Conservation (phyloP, 2,329 filamentous ascomycete species). For the Monilinia aucupariae region DNA sequence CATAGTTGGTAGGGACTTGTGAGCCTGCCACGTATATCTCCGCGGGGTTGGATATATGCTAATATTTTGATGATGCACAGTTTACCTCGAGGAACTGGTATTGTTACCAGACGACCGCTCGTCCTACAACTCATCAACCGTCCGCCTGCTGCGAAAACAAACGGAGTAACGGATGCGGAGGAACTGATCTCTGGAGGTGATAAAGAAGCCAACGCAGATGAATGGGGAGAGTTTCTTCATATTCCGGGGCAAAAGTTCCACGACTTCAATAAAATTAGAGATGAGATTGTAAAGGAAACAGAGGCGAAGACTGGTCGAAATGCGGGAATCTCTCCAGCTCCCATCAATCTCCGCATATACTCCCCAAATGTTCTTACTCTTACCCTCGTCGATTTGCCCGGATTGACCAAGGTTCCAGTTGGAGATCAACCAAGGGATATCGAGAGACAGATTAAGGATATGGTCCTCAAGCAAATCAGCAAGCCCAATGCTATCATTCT, state of each 20-base stretch:
- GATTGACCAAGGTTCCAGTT: constrained; percentile 92
- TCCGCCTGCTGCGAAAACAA: constrained; percentile 56
- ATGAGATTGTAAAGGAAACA: constrained; percentile 95
- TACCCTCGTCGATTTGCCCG: constrained; percentile 92
- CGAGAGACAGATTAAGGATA: constrained; percentile 91
- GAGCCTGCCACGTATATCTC: constrained; percentile 41
- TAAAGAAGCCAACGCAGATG: constrained; percentile 83
- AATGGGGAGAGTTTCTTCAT: constrained; percentile 99
- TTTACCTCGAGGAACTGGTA: constrained; percentile 92
- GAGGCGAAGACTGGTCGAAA: constrained; percentile 95
- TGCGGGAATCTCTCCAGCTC: constrained; percentile 89
- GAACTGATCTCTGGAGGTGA: constrained; percentile 65
- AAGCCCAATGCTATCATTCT: constrained; percentile 98
- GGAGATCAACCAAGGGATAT: constrained; percentile 96
- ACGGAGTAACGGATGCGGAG: constrained; percentile 58
- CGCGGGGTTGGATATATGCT: constrained; percentile 27
- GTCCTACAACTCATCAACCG: constrained; percentile 98
- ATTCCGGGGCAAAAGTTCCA: constrained; percentile 95
- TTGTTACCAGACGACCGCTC: constrained; percentile 91
- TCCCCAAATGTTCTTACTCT: constrained; percentile 96
- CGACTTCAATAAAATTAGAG: constrained; percentile 97
- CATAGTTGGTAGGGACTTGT: constrained; percentile 98
- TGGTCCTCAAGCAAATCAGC: constrained; percentile 97
- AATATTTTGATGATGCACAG: constrained; percentile 43
- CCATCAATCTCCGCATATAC: constrained; percentile 97